phyloP scores from a whole-genome alignment of 345 rosid genomes.

The Melaleuca alternifolia region DNA sequence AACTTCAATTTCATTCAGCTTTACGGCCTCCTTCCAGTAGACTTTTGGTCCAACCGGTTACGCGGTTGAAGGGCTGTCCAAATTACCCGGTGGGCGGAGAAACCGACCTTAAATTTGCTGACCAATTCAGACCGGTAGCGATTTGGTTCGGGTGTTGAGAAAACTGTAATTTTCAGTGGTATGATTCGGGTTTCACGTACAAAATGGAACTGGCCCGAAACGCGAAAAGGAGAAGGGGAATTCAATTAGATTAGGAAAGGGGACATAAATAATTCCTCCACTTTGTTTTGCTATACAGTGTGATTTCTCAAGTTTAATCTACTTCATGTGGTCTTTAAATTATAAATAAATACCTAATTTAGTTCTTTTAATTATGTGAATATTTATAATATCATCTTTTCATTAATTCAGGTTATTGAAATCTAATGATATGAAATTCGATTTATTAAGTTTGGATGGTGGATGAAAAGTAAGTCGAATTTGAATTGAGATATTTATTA shows the following conservation, averaged over 20 bases:
- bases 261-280: background rate
- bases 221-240: background rate
- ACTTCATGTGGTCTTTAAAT: background rate
- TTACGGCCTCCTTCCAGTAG: background rate
- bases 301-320: background rate
- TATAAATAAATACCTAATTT: background rate
- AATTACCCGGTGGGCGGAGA: background rate
- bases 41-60: background rate
- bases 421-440: background rate
- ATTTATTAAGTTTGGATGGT: background rate
- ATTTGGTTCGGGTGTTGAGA: background rate
- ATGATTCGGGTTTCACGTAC: background rate
- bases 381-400: background rate
- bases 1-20: background rate
- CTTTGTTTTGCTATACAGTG: background rate
- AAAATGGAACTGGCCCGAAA: background rate
- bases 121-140: background rate
- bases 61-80: background rate
- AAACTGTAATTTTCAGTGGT: background rate
- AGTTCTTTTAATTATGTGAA: rapidly evolving
- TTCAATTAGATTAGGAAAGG: background rate
- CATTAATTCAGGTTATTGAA: background rate
- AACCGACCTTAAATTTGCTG: background rate
- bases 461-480: background rate
- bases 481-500: rapidly evolving